phyloP scores from a whole-genome alignment of 2,329 filamentous ascomycete species.

The Arthrobotrys sinensis region DNA sequence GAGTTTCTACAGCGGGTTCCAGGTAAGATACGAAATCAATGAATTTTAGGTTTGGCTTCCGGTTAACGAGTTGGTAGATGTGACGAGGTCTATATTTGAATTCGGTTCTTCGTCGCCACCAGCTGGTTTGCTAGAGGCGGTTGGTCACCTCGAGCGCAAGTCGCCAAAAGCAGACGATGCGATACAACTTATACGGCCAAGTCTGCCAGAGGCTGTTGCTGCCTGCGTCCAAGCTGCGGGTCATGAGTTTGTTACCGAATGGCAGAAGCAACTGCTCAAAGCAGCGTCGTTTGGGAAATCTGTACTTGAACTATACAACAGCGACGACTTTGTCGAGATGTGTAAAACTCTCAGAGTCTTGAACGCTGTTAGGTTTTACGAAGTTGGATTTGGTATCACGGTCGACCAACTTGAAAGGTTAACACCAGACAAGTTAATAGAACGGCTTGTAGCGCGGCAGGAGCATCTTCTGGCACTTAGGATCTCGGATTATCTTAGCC shows the following conservation, averaged over 20 bases:
- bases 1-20: slow-evolving; percentile 97
- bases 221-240: slow-evolving; percentile 93
- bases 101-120: slow-evolving; percentile 89
- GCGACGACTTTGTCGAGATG: slow-evolving; percentile 98
- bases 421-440: slow-evolving; percentile 88
- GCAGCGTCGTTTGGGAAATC: slow-evolving; percentile 98
- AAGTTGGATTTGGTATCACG: slow-evolving; percentile 89
- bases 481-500: slow-evolving; percentile 86
- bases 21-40: slow-evolving; percentile 66
- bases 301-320: slow-evolving; percentile 95
- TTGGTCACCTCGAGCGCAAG: slow-evolving; percentile 90
- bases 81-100: slow-evolving; percentile 89
- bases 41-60: background rate
- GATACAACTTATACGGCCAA: slow-evolving; percentile 91
- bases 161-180: slow-evolving; percentile 98
- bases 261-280: slow-evolving; percentile 96
- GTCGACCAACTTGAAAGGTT: slow-evolving; percentile 88
- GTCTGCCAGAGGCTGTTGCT: slow-evolving; percentile 92
- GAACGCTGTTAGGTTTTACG: slow-evolving; percentile 92
- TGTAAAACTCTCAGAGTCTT: slow-evolving; percentile 93
- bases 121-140: slow-evolving; percentile 92
- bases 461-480: slow-evolving; percentile 92
- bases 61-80: slow-evolving; percentile 69
- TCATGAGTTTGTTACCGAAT: slow-evolving; percentile 88
- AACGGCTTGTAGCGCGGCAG: slow-evolving; percentile 86